These are phyloP conservation scores for Gossypium herbaceum DNA, from an alignment of 345 rosid genomes.

Conservation along the genomic window DNA sequence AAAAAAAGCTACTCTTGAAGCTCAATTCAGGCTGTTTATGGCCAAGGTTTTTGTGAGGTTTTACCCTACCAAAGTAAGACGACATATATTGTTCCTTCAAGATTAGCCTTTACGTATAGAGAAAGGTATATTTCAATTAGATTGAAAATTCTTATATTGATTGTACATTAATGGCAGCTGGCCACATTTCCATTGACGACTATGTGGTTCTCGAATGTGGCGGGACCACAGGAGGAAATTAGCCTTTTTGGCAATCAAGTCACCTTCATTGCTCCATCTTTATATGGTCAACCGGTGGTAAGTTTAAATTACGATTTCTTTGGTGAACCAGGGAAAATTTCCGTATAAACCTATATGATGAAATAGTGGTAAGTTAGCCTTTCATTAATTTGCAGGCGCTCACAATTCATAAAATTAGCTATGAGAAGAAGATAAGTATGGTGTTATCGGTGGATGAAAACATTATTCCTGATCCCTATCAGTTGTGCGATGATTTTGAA, in stretches of 20 bases:
- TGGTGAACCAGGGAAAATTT: no score
- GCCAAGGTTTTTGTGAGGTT: background rate
- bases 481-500: slow-evolving; percentile 3
- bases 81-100: background rate
- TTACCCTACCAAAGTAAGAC: slow-evolving; percentile 11
- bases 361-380: background rate
- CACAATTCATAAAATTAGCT: background rate
- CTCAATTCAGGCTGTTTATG: background rate
- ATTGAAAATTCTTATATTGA: background rate
- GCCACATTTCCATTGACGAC: background rate
- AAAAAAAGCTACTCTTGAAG: slow-evolving; percentile 20
- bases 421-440: background rate
- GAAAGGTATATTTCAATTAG: background rate
- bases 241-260: background rate
- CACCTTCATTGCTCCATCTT: background rate
- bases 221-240: background rate
- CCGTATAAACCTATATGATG: no score
- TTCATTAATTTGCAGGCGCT: background rate
- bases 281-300: slow-evolving; percentile 11
- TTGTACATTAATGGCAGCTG: background rate
- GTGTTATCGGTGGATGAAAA: background rate
- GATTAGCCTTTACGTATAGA: no score
- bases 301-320: background rate
- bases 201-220: slow-evolving; percentile 7
- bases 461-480: background rate